These are phyloP conservation scores for Zoysia matrella DNA, from an alignment of 202 grass and related monocot genomes.

Conservation along the genomic window DNA sequence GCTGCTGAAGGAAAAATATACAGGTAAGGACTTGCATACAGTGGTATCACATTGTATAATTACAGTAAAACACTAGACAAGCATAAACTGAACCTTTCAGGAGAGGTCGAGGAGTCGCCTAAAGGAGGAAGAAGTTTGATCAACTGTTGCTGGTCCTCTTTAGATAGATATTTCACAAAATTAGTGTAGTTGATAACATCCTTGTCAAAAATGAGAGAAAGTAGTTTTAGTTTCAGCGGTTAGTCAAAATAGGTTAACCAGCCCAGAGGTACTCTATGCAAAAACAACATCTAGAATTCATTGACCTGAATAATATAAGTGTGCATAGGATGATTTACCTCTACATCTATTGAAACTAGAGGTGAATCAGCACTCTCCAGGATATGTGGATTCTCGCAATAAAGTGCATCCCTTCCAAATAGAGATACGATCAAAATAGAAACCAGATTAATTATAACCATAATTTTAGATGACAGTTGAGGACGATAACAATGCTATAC, in stretches of 20 bases:
- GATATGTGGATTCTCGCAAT: slow-evolving; percentile 54
- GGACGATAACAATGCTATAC: slow-evolving; percentile 20
- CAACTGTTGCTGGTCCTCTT: no score
- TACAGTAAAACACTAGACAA: not conserved
- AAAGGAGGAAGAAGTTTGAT: no score
- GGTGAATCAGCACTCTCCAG: slow-evolving; percentile 60
- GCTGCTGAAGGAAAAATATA: slow-evolving; percentile 48
- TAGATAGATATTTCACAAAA: no score
- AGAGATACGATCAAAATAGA: slow-evolving; percentile 20
- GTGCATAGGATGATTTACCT: slow-evolving; percentile 52
- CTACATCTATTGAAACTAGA: slow-evolving; percentile 62
- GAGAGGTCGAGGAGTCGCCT: no score
- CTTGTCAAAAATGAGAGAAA: slow-evolving; percentile 50
- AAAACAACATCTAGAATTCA: slow-evolving; percentile 23
- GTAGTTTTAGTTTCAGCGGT: slow-evolving; percentile 21
- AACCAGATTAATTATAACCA: not conserved
- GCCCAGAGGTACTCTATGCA: not conserved
- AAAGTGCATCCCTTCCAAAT: slow-evolving; percentile 67
- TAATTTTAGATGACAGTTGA: slow-evolving; percentile 4
- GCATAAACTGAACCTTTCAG: not conserved
- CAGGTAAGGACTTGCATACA: slow-evolving; percentile 17
- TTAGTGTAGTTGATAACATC: slow-evolving; percentile 54
- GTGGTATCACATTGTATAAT: not conserved
- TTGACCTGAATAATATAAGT: not conserved
- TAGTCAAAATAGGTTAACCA: slow-evolving; percentile 8